Conservation (phyloP, 1,284 basidiomycete species). For the Cutaneotrichosporon dermatis region DNA sequence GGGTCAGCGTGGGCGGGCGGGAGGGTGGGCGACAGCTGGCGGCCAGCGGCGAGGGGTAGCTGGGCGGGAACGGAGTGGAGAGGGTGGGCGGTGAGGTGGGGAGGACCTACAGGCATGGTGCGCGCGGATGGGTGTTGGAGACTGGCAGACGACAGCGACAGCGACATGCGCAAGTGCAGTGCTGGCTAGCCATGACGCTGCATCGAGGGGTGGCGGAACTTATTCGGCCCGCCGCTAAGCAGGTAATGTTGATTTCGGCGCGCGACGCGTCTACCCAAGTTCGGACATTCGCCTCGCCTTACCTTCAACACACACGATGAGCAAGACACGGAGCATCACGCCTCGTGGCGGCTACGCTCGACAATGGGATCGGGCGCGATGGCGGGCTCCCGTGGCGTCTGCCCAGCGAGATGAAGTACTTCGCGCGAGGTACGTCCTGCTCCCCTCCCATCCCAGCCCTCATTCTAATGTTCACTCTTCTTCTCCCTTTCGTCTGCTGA, state of each 20-base stretch:
- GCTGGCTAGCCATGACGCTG: slow-evolving; percentile 11
- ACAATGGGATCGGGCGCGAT: slow-evolving; percentile 80
- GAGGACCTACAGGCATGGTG: neutral
- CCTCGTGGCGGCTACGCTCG: slow-evolving; percentile 87
- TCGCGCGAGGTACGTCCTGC: slow-evolving; percentile 59
- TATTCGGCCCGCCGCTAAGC: slow-evolving; percentile 1
- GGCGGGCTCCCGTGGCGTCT: slow-evolving; percentile 81
- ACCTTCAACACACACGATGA: neutral
- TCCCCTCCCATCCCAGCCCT: too few species aligned
- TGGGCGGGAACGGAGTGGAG: too few species aligned
- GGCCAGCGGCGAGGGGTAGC: too few species aligned
- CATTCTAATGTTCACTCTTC: too few species aligned
- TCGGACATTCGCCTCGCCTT: too few species aligned
- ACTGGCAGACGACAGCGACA: too few species aligned
- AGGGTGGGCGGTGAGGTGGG: too few species aligned
- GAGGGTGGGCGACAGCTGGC: too few species aligned
- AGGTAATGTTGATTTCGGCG: neutral
- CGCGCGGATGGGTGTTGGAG: neutral
- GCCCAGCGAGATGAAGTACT: slow-evolving; percentile 88
- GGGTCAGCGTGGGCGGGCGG: neutral
- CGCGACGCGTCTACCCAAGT: neutral
- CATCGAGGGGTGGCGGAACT: neutral
- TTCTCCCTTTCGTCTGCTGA: too few species aligned
- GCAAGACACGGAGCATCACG: slow-evolving; percentile 54
- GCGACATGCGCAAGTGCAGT: too few species aligned